phyloP scores from a whole-genome alignment of 495 filamentous ascomycete genomes.

The Podospora bellae-mahoneyi region DNA sequence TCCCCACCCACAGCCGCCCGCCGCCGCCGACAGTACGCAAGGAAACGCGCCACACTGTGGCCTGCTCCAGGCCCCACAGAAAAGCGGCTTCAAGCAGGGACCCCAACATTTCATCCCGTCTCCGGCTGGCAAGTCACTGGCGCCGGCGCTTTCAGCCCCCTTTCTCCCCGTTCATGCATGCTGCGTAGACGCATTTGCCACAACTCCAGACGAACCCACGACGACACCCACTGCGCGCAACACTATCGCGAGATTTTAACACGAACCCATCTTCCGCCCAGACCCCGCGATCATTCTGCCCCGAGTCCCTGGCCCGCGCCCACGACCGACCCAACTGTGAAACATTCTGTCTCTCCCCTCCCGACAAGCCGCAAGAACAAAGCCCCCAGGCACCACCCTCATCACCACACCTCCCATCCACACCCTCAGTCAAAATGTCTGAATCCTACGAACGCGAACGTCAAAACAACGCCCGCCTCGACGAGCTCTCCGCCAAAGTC shows the following conservation, averaged over 20 bases:
- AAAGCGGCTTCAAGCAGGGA: neutral
- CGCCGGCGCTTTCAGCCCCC: conserved; percentile 2
- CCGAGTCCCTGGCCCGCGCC: neutral
- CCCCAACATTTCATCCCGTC: conserved; percentile 1
- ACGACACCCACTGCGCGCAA: neutral
- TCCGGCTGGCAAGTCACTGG: conserved; percentile 1
- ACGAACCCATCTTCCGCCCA: neutral
- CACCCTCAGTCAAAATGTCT: conserved; percentile 60
- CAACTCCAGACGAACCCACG: neutral
- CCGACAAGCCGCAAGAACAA: neutral
- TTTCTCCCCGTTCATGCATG: conserved; percentile 1
- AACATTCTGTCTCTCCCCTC: neutral
- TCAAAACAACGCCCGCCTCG: conserved; percentile 94
- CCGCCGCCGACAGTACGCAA: neutral
- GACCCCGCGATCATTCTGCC: neutral
- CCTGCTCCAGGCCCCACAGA: neutral
- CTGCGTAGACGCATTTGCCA: neutral
- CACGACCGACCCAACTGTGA: neutral
- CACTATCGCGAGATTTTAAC: neutral
- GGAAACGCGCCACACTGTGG: conserved; percentile 1
- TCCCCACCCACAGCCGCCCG: neutral
- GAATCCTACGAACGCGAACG: conserved; percentile 93
- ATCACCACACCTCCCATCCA: conserved; percentile 7
- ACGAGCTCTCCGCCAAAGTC: conserved; percentile 85
- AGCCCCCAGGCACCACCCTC: neutral